Base-by-base conservation (phyloP, 1,284 basidiomycete species). In the Wallemia ichthyophaga region DNA sequence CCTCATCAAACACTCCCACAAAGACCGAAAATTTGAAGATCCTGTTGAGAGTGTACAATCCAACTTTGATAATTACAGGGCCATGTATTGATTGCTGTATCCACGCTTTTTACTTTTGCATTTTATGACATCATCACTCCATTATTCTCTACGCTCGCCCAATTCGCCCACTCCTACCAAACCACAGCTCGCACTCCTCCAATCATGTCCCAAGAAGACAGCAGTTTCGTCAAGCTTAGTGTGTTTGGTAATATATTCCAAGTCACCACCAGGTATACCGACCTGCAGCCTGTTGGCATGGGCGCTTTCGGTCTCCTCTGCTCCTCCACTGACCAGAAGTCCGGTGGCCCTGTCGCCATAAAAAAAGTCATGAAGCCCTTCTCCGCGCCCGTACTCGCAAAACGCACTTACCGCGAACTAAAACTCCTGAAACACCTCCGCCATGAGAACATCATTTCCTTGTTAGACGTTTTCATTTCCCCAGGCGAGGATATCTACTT, bases 331-430 rank as follows among this genome's bases (percentile, higher is more conserved):
- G 94, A 98, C 71, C 89, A 96, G 72, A 78, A 98, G 59, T 94
- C 89, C 7, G 83, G 81, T 59, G 81, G 88, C 28, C 85, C 87
- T 25, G 91, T 95, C 61, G 94, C 89, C 66, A 89, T 95, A 73
- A 95, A 95, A 78, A 95, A 94, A 79, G 94, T 95, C 73, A 92
- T 91, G 88, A 92, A 92, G 71, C 88, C 88, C 9, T 92, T 94
- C 71, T 87, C 84, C 69, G 95, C 94, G 13, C 89, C 92, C 11
- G 94, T 99, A 19, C 76, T 99, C 65, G 83, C 81, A 71, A 98
- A 98, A 74, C 77, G 92, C 64, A 98, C 94, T 5, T 98, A 98
- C 72, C 80, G 92, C 65, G 92, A 99, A 73, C 79, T 99, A 67
- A 99, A 99, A 73, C 77, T 99, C 56, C 77, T 99, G 69, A 98